Conservation (phyloP, 768 basidiomycete genomes). For the Boletus pseudo-olivaceus region DNA sequence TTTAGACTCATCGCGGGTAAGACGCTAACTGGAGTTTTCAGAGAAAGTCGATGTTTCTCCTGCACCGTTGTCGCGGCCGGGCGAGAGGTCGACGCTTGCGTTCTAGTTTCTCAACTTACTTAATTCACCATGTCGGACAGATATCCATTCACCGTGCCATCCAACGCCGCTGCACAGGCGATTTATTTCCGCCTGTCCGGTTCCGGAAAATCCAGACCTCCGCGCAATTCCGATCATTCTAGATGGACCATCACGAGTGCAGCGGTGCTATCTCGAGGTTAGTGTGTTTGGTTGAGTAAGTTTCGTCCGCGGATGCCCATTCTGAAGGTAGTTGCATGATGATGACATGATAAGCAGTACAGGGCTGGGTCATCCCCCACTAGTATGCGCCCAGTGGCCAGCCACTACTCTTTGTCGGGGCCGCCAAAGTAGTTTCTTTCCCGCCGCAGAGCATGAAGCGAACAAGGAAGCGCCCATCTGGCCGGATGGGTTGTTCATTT, state of each 20-base stretch:
- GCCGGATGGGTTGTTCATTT: background rate
- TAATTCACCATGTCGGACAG: too few relatives aligned
- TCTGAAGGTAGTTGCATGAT: background rate
- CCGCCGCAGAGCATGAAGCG: background rate
- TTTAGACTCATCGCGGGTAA: too few relatives aligned
- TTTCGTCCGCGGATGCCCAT: background rate
- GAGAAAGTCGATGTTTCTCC: too few relatives aligned
- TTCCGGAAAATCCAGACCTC: too few relatives aligned
- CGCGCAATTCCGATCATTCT: background rate
- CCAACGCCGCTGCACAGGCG: too few relatives aligned
- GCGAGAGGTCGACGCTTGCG: too few relatives aligned
- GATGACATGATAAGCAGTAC: background rate
- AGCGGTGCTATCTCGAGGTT: background rate
- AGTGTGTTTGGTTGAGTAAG: background rate
- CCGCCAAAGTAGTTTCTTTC: background rate
- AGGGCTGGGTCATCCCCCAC: background rate
- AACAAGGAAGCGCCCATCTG: background rate
- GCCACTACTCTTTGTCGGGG: background rate
- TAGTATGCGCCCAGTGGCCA: background rate
- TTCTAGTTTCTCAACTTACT: too few relatives aligned
- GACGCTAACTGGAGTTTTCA: too few relatives aligned
- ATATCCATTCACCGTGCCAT: background rate
- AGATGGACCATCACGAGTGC: too few relatives aligned
- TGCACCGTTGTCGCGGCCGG: too few relatives aligned
- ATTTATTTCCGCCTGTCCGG: background rate